A percentile compares a stretch with the other conserved stretches of the same genome.
These are phyloP conservation scores for Actinomortierella ambigua DNA, from an alignment of 371 early-diverging fungal genomes.

Conservation along the genomic window DNA sequence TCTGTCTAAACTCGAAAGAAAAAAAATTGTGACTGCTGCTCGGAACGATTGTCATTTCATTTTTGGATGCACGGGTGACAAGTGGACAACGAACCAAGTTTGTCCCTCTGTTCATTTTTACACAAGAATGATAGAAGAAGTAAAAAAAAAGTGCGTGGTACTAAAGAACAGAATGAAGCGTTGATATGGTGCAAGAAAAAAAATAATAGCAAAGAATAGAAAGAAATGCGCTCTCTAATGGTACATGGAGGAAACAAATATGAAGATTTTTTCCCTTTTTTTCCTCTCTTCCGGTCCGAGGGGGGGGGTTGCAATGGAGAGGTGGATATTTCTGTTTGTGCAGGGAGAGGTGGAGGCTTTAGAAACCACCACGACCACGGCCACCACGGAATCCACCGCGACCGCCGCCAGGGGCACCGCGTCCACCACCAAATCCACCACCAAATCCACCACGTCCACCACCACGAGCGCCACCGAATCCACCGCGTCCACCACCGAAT, in stretches of 20 bases:
- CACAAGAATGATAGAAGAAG: too few species aligned
- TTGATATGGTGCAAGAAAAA: neutral
- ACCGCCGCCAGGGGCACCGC: constrained; percentile 51
- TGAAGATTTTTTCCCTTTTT: neutral
- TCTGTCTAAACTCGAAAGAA: too few species aligned
- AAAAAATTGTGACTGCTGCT: too few species aligned
- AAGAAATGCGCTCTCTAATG: neutral
- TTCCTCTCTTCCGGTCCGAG: neutral
- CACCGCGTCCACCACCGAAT: constrained; percentile 12
- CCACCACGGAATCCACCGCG: constrained; percentile 50
- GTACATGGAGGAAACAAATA: neutral
- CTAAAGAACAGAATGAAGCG: too few species aligned
- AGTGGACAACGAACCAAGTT: too few species aligned
- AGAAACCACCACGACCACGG: constrained; percentile 47
- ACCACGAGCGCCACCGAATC: constrained; percentile 23
- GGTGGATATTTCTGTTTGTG: too few species aligned
- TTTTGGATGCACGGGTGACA: too few species aligned
- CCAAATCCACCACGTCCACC: constrained; percentile 27
- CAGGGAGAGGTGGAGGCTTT: too few species aligned
- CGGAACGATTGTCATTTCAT: too few species aligned
- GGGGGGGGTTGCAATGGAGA: too few species aligned
- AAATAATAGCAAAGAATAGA: neutral
- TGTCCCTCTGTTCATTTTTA: too few species aligned
- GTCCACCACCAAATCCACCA: constrained; percentile 25
- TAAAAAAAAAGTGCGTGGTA: too few species aligned